Evolutionary conservation across 75 land plant genomes (phyloP), one percentile per base, ranked within the genome.

Genomic region (Isoetes taiwanensis): DNA sequence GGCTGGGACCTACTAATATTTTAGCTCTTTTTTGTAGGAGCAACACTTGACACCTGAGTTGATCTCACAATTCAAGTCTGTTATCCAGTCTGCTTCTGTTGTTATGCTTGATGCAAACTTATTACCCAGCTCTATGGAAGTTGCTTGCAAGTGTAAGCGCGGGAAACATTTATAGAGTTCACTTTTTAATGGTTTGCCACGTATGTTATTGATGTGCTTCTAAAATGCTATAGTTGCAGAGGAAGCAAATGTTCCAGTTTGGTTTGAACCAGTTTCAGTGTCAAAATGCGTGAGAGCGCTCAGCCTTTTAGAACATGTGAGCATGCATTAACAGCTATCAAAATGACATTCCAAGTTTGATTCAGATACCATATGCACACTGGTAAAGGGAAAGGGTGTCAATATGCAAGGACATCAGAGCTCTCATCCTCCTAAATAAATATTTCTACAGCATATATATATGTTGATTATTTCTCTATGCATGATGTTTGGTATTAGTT

Each of bases 181-280:
- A 9, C 9, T 37, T 9, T 37, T 37, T 9, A 14, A 37, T 9
- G 9, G 11, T 37, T 14, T 37, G 14, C 39, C 11, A 37, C 14
- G 39, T 9, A 37, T 9, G 11, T 37, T 37, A 9, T 14, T 43
- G 19, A 3, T 43, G 39, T 37, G 9, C 14, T 9, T 14, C 39
- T 37, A 14, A 37, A 14, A 9, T 9, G 39, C 9, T 37, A 37
- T 14, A 91, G 97, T 83, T 42, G 97, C 97, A 39, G 79, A 76
- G 65, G 78, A 76, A 23, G 76, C 69, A 61, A 57, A 70, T 10
- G 70, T 61, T 30, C 95, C 89, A n/a, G 74, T 91, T 14, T 91
- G 88, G 88, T 91, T 80, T 67, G 97, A 91, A 68, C 94, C 97
- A 17, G 97, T 91, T 21, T 91, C 97, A 34, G 76, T 86, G 30